Percentiles rank a stretch among this genome's conserved stretches.
These are phyloP conservation scores for Boletellus deceptivus DNA, from an alignment of 1,284 basidiomycete species.

Conservation along the genomic window DNA sequence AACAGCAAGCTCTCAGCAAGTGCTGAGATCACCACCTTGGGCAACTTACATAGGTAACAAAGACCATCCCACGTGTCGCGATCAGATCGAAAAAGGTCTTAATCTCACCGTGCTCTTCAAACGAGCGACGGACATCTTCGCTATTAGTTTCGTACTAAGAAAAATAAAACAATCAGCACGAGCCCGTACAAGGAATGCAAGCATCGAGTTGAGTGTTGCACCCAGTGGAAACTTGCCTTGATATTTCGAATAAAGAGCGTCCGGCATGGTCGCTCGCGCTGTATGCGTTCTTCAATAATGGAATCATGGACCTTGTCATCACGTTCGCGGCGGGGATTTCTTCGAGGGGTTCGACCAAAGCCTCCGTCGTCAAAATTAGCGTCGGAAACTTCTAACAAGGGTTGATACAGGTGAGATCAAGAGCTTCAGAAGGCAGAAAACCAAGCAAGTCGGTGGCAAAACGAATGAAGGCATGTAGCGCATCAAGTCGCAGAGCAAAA, in stretches of 20 bases:
- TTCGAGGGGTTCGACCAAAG: slow-evolving; percentile 49
- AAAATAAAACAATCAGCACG: slow-evolving; percentile 18
- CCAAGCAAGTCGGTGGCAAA: slow-evolving; percentile 41
- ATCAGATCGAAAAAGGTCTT: slow-evolving; percentile 97
- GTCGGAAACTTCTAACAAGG: slow-evolving; percentile 59
- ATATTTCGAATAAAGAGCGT: slow-evolving; percentile 97
- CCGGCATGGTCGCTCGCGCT: slow-evolving; percentile 89
- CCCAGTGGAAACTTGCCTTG: slow-evolving; percentile 65
- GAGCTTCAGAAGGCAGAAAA: slow-evolving; percentile 36
- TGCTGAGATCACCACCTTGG: neutral
- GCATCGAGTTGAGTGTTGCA: slow-evolving; percentile 13
- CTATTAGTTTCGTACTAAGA: slow-evolving; percentile 87
- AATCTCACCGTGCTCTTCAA: slow-evolving; percentile 92
- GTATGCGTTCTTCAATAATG: slow-evolving; percentile 86
- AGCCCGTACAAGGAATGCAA: slow-evolving; percentile 6
- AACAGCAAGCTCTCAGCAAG: slow-evolving; percentile 9
- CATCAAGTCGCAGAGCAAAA: slow-evolving; percentile 32
- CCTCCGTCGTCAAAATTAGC: slow-evolving; percentile 53
- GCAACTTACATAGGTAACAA: slow-evolving; percentile 90
- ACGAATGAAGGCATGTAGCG: slow-evolving; percentile 40
- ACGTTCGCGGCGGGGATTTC: slow-evolving; percentile 58
- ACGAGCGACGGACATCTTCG: slow-evolving; percentile 78
- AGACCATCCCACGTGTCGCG: slow-evolving; percentile 92
- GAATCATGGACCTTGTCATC: slow-evolving; percentile 83
- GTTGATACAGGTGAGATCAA: slow-evolving; percentile 53